These are phyloP conservation scores for Lenzites betulinus DNA, from an alignment of 768 basidiomycete species.

Conservation along the genomic window DNA sequence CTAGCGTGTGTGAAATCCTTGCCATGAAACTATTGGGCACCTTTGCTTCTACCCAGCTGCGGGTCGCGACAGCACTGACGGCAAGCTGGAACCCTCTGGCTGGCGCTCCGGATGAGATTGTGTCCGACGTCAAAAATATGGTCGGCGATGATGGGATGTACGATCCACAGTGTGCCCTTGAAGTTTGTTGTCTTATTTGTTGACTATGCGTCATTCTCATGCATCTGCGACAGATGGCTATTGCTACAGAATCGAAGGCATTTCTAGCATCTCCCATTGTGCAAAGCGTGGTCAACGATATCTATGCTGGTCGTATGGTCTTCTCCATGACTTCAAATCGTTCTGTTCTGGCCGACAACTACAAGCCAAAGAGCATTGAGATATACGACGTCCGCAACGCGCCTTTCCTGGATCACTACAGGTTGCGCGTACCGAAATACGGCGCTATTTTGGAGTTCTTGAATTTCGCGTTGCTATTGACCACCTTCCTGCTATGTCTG, in stretches of 20 bases:
- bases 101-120: conserved; percentile 66
- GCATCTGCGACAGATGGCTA: conserved; percentile 65
- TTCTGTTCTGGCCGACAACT: conserved; percentile 87
- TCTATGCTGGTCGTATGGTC: conserved; percentile 79
- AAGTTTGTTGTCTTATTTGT: conserved; percentile 51
- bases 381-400: conserved; percentile 67
- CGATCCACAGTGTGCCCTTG: conserved; percentile 79
- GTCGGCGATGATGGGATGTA: conserved; percentile 65
- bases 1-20: conserved; percentile 83
- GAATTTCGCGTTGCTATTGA: conserved; percentile 68
- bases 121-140: conserved; percentile 66
- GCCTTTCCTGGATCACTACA: conserved; percentile 84
- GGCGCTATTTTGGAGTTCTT: conserved; percentile 76
- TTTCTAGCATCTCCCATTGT: conserved; percentile 84
- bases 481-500: conserved; percentile 74
- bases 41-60: conserved; percentile 75
- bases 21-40: conserved; percentile 83
- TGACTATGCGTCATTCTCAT: neutral
- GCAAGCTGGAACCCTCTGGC: conserved; percentile 84
- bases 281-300: conserved; percentile 85
- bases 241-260: conserved; percentile 79
- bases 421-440: conserved; percentile 83
- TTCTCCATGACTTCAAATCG: conserved; percentile 61
- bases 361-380: conserved; percentile 76
- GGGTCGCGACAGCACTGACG: conserved; percentile 77